Evolutionary conservation across 192 early-diverging fungal species (phyloP).

Genomic region (Backusella psychrophila): DNA sequence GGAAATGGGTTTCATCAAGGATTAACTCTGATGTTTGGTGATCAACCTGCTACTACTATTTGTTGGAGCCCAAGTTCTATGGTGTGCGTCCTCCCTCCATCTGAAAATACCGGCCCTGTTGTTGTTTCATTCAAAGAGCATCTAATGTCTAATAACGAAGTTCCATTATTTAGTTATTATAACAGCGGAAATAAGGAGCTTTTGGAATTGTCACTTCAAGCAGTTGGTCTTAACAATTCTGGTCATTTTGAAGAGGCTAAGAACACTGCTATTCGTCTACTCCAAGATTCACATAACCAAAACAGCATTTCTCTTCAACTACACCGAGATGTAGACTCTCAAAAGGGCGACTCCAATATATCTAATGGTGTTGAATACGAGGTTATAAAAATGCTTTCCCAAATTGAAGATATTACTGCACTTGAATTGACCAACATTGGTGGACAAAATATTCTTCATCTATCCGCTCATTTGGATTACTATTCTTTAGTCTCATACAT

Average conservation of each 20-base stretch:
- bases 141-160: constrained; percentile 30
- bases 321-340: neutral
- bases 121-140: constrained; percentile 53
- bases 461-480: constrained; percentile 35
- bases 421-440: constrained; percentile 26
- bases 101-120: constrained; percentile 70
- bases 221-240: constrained; percentile 76
- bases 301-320: neutral
- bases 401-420: neutral
- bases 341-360: neutral
- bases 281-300: constrained; percentile 28
- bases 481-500: neutral
- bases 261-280: constrained; percentile 66
- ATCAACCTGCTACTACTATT: constrained; percentile 66
- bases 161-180: constrained; percentile 36
- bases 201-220: constrained; percentile 85
- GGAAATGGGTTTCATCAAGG: constrained; percentile 79
- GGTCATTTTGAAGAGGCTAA: constrained; percentile 72
- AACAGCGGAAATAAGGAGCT: constrained; percentile 75
- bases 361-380: neutral
- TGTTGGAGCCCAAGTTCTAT: constrained; percentile 76
- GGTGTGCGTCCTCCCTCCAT: constrained; percentile 80
- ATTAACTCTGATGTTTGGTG: constrained; percentile 71
- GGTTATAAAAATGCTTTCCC: neutral
- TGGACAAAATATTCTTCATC: constrained; percentile 63